A percentile compares a stretch with the other conserved stretches of the same genome.
These are phyloP conservation scores for Prunus davidiana DNA, from an alignment of 306 rosid species.

Conservation along the genomic window DNA sequence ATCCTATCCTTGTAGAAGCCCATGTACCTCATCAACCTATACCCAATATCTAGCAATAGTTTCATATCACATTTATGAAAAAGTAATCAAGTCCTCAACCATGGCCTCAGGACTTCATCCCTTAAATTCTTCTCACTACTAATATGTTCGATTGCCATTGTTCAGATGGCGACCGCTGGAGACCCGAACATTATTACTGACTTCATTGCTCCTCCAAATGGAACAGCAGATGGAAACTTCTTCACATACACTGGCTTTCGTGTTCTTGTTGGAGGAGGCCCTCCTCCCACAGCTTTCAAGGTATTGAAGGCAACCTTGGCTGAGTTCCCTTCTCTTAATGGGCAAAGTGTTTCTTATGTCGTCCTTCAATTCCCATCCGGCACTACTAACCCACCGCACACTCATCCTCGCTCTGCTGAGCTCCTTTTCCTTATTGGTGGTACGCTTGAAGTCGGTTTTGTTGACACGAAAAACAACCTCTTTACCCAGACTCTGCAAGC, in stretches of 20 bases:
- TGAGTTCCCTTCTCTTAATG: constrained; percentile 47
- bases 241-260: neutral
- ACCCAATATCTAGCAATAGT: too few relatives aligned
- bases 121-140: constrained; percentile 25
- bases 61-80: neutral
- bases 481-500: constrained; percentile 35
- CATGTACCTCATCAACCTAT: neutral
- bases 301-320: constrained; percentile 30
- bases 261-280: neutral
- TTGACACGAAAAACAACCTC: constrained; percentile 49
- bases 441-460: constrained; percentile 45
- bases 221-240: constrained; percentile 17
- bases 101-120: neutral
- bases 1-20: neutral
- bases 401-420: constrained; percentile 54
- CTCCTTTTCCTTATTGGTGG: constrained; percentile 36
- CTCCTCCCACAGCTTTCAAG: constrained; percentile 25
- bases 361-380: constrained; percentile 36
- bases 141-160: constrained; percentile 14
- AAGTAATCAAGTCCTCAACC: neutral
- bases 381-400: constrained; percentile 48
- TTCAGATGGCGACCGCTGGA: constrained; percentile 21
- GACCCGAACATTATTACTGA: constrained; percentile 40
- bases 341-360: constrained; percentile 63
- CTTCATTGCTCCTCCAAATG: constrained; percentile 26